Conservation (phyloP, 176 grass and related monocot species). For the Hsuehochloa calcarea region DNA sequence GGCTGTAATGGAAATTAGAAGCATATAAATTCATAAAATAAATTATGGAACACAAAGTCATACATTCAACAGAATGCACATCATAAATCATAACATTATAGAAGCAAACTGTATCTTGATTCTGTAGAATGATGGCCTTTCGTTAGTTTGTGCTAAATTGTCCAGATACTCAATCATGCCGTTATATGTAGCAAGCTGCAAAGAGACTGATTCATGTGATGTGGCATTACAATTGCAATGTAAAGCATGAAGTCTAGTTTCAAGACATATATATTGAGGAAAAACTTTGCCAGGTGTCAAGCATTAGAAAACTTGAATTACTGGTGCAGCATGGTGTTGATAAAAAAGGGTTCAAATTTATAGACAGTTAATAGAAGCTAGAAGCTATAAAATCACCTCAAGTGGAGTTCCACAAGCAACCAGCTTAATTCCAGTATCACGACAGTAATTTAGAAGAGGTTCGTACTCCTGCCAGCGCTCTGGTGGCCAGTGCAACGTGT, state of each 20-base stretch:
- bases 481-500: conserved; percentile 76
- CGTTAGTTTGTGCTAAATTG: background rate
- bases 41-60: background rate
- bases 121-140: background rate
- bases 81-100: background rate
- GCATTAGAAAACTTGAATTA: conserved; percentile 18
- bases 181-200: background rate
- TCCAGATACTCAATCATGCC: background rate
- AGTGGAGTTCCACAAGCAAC: conserved; percentile 87
- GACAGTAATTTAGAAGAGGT: conserved; percentile 89
- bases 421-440: conserved; percentile 71
- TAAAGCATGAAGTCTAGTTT: background rate
- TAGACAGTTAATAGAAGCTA: background rate
- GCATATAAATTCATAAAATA: background rate
- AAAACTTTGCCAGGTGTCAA: background rate
- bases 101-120: background rate
- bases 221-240: background rate
- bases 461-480: conserved; percentile 88
- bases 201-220: conserved; percentile 10
- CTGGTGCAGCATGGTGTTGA: background rate
- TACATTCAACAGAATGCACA: conserved; percentile 16
- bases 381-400: conserved; percentile 62
- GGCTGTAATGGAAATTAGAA: background rate
- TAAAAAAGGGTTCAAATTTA: background rate
- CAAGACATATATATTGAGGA: background rate